These are phyloP conservation scores for Eucalyptus cladocalyx DNA, from an alignment of 345 rosid species.

Conservation along the genomic window DNA sequence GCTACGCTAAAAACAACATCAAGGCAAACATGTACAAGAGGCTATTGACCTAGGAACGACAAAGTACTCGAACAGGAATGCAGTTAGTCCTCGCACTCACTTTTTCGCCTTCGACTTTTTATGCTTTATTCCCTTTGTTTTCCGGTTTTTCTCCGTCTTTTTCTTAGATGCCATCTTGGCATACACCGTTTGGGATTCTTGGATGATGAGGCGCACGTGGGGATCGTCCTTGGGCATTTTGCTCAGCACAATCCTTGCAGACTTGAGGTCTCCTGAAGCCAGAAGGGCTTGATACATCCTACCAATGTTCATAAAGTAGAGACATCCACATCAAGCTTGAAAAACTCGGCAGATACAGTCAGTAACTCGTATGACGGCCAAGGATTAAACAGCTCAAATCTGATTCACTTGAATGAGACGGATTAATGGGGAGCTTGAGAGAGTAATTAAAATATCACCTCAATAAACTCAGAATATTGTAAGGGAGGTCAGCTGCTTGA, in stretches of 20 bases:
- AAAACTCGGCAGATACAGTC: neutral
- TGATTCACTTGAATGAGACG: neutral
- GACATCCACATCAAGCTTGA: neutral
- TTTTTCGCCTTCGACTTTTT: neutral
- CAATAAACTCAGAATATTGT: slow-evolving; percentile 43
- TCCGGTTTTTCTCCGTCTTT: neutral
- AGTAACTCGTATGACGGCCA: neutral
- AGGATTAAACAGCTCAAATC: neutral
- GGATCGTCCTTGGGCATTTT: slow-evolving; percentile 54
- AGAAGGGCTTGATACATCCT: slow-evolving; percentile 86
- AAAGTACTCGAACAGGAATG: neutral
- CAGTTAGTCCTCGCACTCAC: neutral
- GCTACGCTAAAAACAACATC: neutral
- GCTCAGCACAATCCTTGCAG: slow-evolving; percentile 23
- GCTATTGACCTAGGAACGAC: neutral
- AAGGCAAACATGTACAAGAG: neutral
- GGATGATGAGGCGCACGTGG: slow-evolving; percentile 32
- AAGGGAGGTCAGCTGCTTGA: slow-evolving; percentile 35
- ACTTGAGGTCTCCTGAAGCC: slow-evolving; percentile 39
- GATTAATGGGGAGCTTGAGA: neutral
- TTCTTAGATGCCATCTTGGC: neutral
- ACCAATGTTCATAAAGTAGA: slow-evolving; percentile 1
- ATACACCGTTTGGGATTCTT: slow-evolving; percentile 11
- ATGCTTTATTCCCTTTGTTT: neutral
- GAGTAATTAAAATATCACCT: slow-evolving; percentile 16